Evolutionary conservation across 371 early-diverging fungal species (phyloP).

Genomic region (Actinomortierella wolfii): DNA sequence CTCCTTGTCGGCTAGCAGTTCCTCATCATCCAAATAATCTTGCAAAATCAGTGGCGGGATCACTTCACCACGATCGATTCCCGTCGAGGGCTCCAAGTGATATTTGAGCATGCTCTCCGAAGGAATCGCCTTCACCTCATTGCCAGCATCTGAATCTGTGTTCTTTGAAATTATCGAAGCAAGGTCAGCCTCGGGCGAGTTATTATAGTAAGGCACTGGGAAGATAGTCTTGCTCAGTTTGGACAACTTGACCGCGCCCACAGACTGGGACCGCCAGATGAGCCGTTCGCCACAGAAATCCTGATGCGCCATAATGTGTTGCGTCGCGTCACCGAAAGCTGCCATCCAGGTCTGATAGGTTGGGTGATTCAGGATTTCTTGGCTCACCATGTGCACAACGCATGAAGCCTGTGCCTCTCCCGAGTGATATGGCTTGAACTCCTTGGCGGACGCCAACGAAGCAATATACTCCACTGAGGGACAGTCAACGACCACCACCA

Average conservation of each 20-base stretch:
- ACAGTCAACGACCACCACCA: constrained; percentile 88
- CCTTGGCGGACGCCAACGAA: constrained; percentile 52
- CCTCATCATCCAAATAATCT: constrained; percentile 20
- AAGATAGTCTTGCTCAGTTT: constrained; percentile 64
- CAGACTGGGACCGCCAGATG: constrained; percentile 62
- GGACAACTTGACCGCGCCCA: constrained; percentile 62
- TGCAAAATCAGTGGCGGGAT: constrained; percentile 1
- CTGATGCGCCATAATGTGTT: constrained; percentile 72
- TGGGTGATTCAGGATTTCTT: constrained; percentile 66
- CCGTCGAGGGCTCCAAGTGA: constrained; percentile 42
- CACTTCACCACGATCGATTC: constrained; percentile 28
- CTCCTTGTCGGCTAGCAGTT: constrained; percentile 11
- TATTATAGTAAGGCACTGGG: constrained; percentile 65
- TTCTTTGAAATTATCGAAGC: constrained; percentile 1
- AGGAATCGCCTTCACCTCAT: constrained; percentile 5
- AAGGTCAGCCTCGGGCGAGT: constrained; percentile 39
- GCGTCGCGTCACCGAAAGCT: constrained; percentile 64
- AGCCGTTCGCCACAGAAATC: constrained; percentile 62
- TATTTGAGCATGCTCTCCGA: constrained; percentile 46
- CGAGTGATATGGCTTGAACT: constrained; percentile 53
- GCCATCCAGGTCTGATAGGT: constrained; percentile 81
- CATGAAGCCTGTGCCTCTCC: constrained; percentile 15
- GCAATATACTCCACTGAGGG: constrained; percentile 71
- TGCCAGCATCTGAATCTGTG: too few species aligned
- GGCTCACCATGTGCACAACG: constrained; percentile 75